Percentiles rank a stretch among this genome's conserved stretches.
These are phyloP conservation scores for Ascochyta pisi DNA, from an alignment of 2,329 filamentous ascomycete genomes.

Conservation along the genomic window DNA sequence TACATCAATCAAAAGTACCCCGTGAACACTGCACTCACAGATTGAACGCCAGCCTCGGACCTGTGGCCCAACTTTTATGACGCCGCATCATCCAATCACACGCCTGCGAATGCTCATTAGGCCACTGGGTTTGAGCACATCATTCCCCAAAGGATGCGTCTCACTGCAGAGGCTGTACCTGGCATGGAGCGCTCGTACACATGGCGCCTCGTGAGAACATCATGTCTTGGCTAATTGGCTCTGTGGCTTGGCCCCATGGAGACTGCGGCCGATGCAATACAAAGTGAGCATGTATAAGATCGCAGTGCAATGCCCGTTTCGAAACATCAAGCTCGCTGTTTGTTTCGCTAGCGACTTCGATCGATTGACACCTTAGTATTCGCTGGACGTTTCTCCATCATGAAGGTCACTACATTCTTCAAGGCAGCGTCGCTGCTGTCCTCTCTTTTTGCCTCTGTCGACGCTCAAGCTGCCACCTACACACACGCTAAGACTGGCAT, in stretches of 20 bases:
- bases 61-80: slow-evolving; percentile 28
- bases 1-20: slow-evolving; percentile 44
- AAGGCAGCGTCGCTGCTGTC: slow-evolving; percentile 48
- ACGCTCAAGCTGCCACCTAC: slow-evolving; percentile 40
- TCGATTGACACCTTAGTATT: slow-evolving; percentile 21
- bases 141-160: slow-evolving; percentile 4
- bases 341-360: slow-evolving; percentile 29
- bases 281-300: slow-evolving; percentile 42
- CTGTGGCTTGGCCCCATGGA: background rate
- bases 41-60: slow-evolving; percentile 40
- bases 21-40: slow-evolving; percentile 32
- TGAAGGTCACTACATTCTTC: slow-evolving; percentile 45
- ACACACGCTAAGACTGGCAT: slow-evolving; percentile 43
- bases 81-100: slow-evolving; percentile 33
- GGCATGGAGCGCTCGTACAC: slow-evolving; percentile 5
- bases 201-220: slow-evolving; percentile 6
- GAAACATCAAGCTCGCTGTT: slow-evolving; percentile 25
- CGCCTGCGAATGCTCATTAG: slow-evolving; percentile 35
- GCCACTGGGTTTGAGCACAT: slow-evolving; percentile 16
- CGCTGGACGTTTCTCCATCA: slow-evolving; percentile 31
- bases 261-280: slow-evolving; percentile 25
- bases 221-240: slow-evolving; percentile 8
- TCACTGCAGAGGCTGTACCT: slow-evolving; percentile 17
- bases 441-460: slow-evolving; percentile 39
- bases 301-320: slow-evolving; percentile 26